Evolutionary conservation across 768 basidiomycete species (phyloP).

Genomic region (Podaxis mareebaensis): DNA sequence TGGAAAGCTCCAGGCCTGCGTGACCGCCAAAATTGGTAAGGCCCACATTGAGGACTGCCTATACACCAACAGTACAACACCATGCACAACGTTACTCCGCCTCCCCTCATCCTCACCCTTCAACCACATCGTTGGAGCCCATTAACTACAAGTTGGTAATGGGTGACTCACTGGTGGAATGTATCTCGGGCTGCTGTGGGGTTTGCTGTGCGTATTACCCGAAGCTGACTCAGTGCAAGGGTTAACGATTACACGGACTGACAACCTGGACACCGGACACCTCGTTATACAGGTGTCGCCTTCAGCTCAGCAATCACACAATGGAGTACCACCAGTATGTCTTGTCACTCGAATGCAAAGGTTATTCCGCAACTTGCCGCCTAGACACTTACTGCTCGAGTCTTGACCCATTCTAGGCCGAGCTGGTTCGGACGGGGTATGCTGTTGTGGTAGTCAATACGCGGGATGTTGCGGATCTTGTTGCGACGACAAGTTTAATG

Average conservation of each 20-base stretch:
- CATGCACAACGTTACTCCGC: neutral
- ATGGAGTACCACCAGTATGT: conserved; percentile 31
- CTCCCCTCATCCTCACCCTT: neutral
- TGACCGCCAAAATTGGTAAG: neutral
- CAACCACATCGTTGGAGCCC: neutral
- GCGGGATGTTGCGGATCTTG: conserved; percentile 50
- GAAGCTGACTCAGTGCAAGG: neutral
- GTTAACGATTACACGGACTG: neutral
- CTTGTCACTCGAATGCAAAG: neutral
- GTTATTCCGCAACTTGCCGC: neutral
- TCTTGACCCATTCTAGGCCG: neutral
- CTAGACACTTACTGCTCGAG: neutral
- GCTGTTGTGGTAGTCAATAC: conserved; percentile 24
- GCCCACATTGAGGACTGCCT: neutral
- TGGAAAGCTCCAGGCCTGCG: neutral
- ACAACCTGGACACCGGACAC: neutral
- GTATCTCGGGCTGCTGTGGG: conserved; percentile 26
- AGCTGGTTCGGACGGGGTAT: conserved; percentile 32
- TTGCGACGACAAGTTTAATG: conserved; percentile 43
- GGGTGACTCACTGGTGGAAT: conserved; percentile 6
- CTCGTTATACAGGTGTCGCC: neutral
- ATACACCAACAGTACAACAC: neutral
- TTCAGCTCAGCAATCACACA: conserved; percentile 7
- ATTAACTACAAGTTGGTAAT: neutral
- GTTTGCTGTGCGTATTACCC: conserved; percentile 27